phyloP scores from a whole-genome alignment of 495 filamentous ascomycete species.

The Aspergillus haitiensis region DNA sequence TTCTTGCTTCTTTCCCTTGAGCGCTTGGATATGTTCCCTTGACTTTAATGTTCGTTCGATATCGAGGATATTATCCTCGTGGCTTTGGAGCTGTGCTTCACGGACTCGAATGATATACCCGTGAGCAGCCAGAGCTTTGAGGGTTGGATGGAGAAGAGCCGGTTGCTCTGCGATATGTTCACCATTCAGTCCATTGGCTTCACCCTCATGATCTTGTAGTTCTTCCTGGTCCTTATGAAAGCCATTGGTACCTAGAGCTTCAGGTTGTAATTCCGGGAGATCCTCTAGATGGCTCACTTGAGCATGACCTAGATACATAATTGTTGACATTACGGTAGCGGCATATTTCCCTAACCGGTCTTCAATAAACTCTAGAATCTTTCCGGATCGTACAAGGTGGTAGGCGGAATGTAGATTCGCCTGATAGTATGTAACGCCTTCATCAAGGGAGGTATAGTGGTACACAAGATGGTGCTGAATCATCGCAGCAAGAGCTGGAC shows the following conservation, averaged over 20 bases:
- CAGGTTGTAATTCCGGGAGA: conserved; percentile 37
- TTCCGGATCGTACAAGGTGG: conserved; percentile 73
- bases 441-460: conserved; percentile 64
- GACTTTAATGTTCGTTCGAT: conserved; percentile 42
- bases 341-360: conserved; percentile 68
- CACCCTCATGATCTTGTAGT: conserved; percentile 16
- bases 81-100: conserved; percentile 52
- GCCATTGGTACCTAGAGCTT: conserved; percentile 30
- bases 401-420: conserved; percentile 74
- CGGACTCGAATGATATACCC: conserved; percentile 52
- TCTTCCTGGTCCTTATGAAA: conserved; percentile 37
- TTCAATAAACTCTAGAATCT: conserved; percentile 74
- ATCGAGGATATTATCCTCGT: conserved; percentile 50
- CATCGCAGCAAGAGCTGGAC: conserved; percentile 76
- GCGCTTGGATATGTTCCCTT: conserved; percentile 40
- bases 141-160: conserved; percentile 41
- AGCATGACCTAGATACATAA: conserved; percentile 76
- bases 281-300: conserved; percentile 65
- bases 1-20: conserved; percentile 60
- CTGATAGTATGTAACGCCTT: conserved; percentile 72
- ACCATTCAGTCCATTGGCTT: conserved; percentile 25
- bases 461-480: conserved; percentile 85
- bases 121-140: conserved; percentile 48
- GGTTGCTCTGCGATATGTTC: conserved; percentile 27
- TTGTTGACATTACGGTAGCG: conserved; percentile 66